Base-by-base conservation (phyloP, 2,329 filamentous ascomycete genomes). In the Bipolaris sorokiniana region DNA sequence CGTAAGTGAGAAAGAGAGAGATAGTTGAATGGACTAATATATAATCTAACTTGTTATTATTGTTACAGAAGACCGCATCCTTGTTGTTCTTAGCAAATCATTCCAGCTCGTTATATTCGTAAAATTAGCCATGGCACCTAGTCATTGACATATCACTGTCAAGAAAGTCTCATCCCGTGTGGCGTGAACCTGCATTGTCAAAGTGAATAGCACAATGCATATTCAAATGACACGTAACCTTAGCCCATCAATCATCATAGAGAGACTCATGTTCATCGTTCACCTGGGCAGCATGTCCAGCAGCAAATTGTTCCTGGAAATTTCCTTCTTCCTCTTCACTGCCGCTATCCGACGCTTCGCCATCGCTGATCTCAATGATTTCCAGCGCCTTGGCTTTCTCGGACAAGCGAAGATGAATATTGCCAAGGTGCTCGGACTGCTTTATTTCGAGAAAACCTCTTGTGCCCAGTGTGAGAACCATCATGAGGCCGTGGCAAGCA, bases 401-500 rank as follows among this genome's bases (percentile, higher is more conserved):
- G 1, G 69, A 69, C 20, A 73, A 59, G 20, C 59, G 63, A 15
- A 76, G 26, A 31, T 59, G 55, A 42, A 79, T 80, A 15, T 79
- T 73, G 7, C 75, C 76, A 52, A 80, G 82, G 0, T 69, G 65
- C 34, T 77, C 72, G 3, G 75, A 75, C 75, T 96, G 92, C 59
- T 83, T 76, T 5, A 93, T 86, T 16, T 77, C 72, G 42, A 94
- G 77, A 53, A 84, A 74, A 1, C 83, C 83, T 75, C 88, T 91
- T 2, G 86, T 91, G 5, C 71, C 72, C 1, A 77, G 64, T 3
- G 64, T 58, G 10, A 78, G 63, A 5, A 80, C 71, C 65, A 75
- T 73, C 55, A 82, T 63, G 55, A 82, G 60, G 9, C 74, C 74
- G 63, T 78, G 79, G 31, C 90, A 77, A 90, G 86, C 70, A 91